Evolutionary conservation across 1,284 basidiomycete species (phyloP).

Genomic region (Heterobasidion occidentale): DNA sequence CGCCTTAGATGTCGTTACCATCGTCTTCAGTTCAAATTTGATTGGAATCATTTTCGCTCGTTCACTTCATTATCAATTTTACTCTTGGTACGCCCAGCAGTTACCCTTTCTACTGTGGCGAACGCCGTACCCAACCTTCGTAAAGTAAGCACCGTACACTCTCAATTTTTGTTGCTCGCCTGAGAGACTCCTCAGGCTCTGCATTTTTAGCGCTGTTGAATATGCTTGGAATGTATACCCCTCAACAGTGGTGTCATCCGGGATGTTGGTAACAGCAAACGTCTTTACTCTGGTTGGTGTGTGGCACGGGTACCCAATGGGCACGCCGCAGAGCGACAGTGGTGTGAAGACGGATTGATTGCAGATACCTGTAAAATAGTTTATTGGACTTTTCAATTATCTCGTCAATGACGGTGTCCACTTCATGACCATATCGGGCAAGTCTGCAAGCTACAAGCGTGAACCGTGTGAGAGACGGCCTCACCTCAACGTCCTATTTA

Average conservation of each 20-base stretch:
- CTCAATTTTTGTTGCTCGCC: constrained; percentile 1
- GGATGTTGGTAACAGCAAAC: constrained; percentile 53
- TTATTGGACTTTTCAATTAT: too few relatives aligned
- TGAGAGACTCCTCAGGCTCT: constrained; percentile 37
- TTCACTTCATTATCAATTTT: constrained; percentile 99
- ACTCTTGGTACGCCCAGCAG: constrained; percentile 95
- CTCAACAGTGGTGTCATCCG: constrained; percentile 69
- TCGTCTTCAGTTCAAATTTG: constrained; percentile 88
- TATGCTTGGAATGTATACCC: constrained; percentile 88
- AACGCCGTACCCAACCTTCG: constrained; percentile 49
- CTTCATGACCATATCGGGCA: background rate
- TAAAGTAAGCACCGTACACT: constrained; percentile 46
- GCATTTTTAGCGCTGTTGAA: constrained; percentile 60
- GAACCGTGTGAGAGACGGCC: too few relatives aligned
- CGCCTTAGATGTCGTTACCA: constrained; percentile 64
- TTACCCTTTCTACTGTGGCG: constrained; percentile 82
- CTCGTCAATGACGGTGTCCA: background rate
- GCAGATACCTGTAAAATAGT: background rate
- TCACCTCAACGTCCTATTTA: too few relatives aligned
- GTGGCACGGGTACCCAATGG: constrained; percentile 41
- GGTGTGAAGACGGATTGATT: background rate
- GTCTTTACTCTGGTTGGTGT: constrained; percentile 52
- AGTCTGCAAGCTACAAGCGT: background rate
- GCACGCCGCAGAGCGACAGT: background rate
- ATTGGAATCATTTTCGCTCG: constrained; percentile 90